Base-by-base conservation (phyloP, 129 eudicot species). In the Tanacetum coccineum region DNA sequence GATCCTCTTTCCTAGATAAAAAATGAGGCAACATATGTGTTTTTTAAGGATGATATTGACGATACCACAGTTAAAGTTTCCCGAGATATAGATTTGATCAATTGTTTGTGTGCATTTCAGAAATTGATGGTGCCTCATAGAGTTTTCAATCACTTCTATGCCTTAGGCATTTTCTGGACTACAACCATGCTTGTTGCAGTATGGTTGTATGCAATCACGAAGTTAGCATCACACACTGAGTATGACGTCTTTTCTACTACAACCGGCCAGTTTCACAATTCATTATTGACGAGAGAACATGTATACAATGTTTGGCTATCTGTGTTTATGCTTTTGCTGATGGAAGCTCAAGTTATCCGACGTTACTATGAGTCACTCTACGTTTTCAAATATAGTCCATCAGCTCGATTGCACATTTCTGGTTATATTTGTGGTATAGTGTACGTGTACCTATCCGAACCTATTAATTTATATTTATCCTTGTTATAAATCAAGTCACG, bases 271-370 rank as follows among this genome's bases (percentile, higher is more conserved):
- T 76, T 71, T 52, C 63, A 72, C 30, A 75, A 69, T 40, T 71
- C 87, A 6, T 78, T 69, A 53, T 62, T 83, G 21, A 60, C 77
- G 30, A 45, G 19, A 59, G 84, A 81, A 39, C 74, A 81, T 39
- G 77, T 58, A 4, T 70, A 76, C 76, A 62, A 71, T 65, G 83
- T 86, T 46, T 83, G 87, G 89, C 70, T 32, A 68, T 88, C 95
- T 48, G 83, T 85, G 22, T 78, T 92, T 88, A 81, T 92, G 62
- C 96, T 92, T 71, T 59, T 85, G 69, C 74, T 92, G 67, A 81
- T 92, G 95, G 98, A 88, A 82, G 77, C 81, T 71, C 98, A 92
- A 68, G 95, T 84, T 42, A 7, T 81, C 59, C 60, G 95, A 69
- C 96, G 96, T 65, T 80, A 85, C 22, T 81, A 72, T 49, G 96